Base-by-base conservation (phyloP, 352 stramenopile species). In the Phytophthora ramorum region DNA sequence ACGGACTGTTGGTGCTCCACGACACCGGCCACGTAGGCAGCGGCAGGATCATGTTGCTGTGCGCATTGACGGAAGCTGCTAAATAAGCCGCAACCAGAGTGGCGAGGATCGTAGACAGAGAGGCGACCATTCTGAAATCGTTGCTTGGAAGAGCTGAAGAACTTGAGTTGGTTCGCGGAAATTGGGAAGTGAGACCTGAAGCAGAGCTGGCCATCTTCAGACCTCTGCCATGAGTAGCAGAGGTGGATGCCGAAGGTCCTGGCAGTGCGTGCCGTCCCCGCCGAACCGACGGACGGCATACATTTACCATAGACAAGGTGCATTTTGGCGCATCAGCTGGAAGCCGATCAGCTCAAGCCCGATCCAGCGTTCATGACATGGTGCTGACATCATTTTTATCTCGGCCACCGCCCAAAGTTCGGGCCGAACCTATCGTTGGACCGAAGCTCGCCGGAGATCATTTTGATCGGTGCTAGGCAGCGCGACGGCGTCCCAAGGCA, bases 41-140 rank as follows among this genome's bases (percentile, higher is more conserved):
- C 38, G 71, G 67, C 48, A 78, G 53, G n/a, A 69, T 67, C 71
- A 75, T 78, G 44, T 66, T 71, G 24, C 66, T 55, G 50, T 75
- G 66, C 12, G 40, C 66, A 20, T 52, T 63, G 14, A 67, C 60
- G 14, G 22, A 46, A 7, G 55, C 40, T 17, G 38, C 43, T 14
- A 67, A 30, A 48, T 71, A 66, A 28, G 12, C 53, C 24, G 44
- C 16, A 38, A 58, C 57, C 24, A 34, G 28, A 2, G 44, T 46
- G 37, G 50, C 61, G 47, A 61, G 24, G 16, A 30, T 60, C 24
- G 49, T 43, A 24, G 32, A 66, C 10, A 50, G 35, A 62, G 41
- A 57, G 17, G 58, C 40, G 32, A 55, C 20, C 53, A 65, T 65
- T 51, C 17, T 66, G 46, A 54, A 45, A 16, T 20, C 10, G 32